Conservation (phyloP, 1,284 basidiomycete genomes). For the Trametes versicolor region DNA sequence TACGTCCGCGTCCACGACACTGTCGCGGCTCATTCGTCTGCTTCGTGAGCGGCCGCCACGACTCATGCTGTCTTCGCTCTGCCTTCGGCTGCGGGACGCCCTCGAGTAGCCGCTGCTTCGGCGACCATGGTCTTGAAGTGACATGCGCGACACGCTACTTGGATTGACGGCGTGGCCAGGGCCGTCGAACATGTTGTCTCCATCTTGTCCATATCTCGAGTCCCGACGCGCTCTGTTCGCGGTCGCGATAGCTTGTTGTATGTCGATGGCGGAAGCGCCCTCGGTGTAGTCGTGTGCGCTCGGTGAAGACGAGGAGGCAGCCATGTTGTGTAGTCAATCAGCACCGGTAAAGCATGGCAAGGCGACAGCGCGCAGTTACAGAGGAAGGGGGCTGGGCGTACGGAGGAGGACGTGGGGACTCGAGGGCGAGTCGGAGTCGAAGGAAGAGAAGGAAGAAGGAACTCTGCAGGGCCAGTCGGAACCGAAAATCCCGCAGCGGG, state of each 20-base stretch:
- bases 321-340: slow-evolving; percentile 10
- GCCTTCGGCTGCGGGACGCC: slow-evolving; percentile 53
- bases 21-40: slow-evolving; percentile 56
- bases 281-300: slow-evolving; percentile 77
- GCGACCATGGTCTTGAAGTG: slow-evolving; percentile 59
- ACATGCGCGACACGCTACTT: slow-evolving; percentile 82
- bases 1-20: slow-evolving; percentile 52
- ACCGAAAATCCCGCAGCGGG: no score
- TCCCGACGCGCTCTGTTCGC: slow-evolving; percentile 62
- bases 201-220: slow-evolving; percentile 70
- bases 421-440: no score
- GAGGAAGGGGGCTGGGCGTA: no score
- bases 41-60: slow-evolving; percentile 40
- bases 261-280: slow-evolving; percentile 81
- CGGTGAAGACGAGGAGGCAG: slow-evolving; percentile 34
- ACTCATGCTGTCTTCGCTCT: slow-evolving; percentile 57
- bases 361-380: not conserved
- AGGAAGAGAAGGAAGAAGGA: no score
- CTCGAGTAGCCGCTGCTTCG: slow-evolving; percentile 65
- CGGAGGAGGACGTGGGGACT: no score
- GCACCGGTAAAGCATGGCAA: slow-evolving; percentile 3
- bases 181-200: slow-evolving; percentile 77
- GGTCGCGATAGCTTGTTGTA: slow-evolving; percentile 63
- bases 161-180: slow-evolving; percentile 77
- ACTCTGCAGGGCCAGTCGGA: no score